These are phyloP conservation scores for Candida suzukii DNA, from an alignment of 805 yeast genomes.

Conservation along the genomic window DNA sequence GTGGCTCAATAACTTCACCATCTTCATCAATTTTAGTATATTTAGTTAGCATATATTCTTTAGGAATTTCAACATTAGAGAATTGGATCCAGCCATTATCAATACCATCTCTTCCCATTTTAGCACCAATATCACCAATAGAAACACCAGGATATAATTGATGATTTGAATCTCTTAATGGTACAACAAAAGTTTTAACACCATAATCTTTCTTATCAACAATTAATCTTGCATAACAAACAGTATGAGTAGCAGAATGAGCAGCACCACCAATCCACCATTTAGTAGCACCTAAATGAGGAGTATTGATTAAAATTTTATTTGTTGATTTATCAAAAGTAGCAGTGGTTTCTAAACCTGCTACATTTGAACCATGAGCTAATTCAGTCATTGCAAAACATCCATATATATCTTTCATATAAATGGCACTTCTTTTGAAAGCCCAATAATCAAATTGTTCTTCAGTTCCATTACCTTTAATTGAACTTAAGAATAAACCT, in stretches of 20 bases:
- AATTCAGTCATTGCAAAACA: conserved; percentile 93
- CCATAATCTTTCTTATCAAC: conserved; percentile 85
- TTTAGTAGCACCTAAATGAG: conserved; percentile 87
- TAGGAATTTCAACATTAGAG: conserved; percentile 75
- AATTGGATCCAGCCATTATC: conserved; percentile 98
- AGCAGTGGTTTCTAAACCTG: conserved; percentile 90
- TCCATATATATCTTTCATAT: conserved; percentile 62
- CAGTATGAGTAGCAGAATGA: conserved; percentile 82
- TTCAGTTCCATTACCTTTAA: conserved; percentile 82
- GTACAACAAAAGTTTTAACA: conserved; percentile 88
- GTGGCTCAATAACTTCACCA: conserved; percentile 71
- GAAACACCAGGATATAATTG: conserved; percentile 71
- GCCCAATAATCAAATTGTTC: conserved; percentile 85
- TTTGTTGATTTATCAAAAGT: conserved; percentile 60
- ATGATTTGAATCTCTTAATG: conserved; percentile 71
- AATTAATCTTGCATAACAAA: conserved; percentile 78
- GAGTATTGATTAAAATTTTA: conserved; percentile 74
- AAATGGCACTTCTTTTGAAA: conserved; percentile 53
- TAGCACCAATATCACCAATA: conserved; percentile 88
- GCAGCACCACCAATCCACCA: conserved; percentile 99
- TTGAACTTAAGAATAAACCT: conserved; percentile 75
- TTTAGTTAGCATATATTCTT: conserved; percentile 74
- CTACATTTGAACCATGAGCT: conserved; percentile 92
- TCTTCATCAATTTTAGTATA: conserved; percentile 63
- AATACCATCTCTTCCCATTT: conserved; percentile 94